phyloP scores from a whole-genome alignment of 352 stramenopile species.

The Phytophthora ohioensis region DNA sequence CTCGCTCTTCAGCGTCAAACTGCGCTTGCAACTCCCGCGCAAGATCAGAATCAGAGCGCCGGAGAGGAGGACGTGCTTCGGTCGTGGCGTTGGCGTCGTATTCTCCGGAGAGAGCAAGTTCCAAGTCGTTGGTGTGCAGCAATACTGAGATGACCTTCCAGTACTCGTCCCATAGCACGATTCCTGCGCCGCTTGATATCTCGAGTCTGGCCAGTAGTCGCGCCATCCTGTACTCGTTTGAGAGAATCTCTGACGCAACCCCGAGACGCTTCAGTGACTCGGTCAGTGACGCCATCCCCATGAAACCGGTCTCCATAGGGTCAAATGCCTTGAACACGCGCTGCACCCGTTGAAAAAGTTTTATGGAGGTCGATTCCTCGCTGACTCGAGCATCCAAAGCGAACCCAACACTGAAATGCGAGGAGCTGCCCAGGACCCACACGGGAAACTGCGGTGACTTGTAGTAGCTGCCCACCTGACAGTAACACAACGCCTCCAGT shows the following conservation, averaged over 20 bases:
- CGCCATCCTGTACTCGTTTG: constrained; percentile 75
- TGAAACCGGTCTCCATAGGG: constrained; percentile 89
- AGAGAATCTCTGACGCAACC: constrained; percentile 56
- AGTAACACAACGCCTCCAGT: constrained; percentile 91
- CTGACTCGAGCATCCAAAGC: constrained; percentile 60
- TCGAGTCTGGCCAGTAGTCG: constrained; percentile 64
- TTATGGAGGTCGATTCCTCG: constrained; percentile 72
- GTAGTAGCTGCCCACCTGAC: constrained; percentile 91
- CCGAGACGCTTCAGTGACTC: constrained; percentile 77
- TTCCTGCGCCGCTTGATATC: constrained; percentile 76
- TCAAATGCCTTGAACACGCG: constrained; percentile 92
- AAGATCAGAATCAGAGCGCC: constrained; percentile 76
- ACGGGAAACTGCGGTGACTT: constrained; percentile 90
- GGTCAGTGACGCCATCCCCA: constrained; percentile 66
- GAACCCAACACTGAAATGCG: constrained; percentile 93
- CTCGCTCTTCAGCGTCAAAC: constrained; percentile 66
- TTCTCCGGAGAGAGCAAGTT: constrained; percentile 66
- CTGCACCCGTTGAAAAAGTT: constrained; percentile 87
- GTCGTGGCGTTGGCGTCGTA: constrained; percentile 31
- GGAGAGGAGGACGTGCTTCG: constrained; percentile 10
- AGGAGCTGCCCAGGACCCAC: constrained; percentile 92
- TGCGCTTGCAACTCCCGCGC: constrained; percentile 78
- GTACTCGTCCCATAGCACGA: constrained; percentile 94
- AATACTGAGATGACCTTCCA: constrained; percentile 89
- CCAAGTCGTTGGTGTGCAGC: constrained; percentile 74